phyloP scores from a whole-genome alignment of 495 filamentous ascomycete genomes.

The Jackrogersella minutella region DNA sequence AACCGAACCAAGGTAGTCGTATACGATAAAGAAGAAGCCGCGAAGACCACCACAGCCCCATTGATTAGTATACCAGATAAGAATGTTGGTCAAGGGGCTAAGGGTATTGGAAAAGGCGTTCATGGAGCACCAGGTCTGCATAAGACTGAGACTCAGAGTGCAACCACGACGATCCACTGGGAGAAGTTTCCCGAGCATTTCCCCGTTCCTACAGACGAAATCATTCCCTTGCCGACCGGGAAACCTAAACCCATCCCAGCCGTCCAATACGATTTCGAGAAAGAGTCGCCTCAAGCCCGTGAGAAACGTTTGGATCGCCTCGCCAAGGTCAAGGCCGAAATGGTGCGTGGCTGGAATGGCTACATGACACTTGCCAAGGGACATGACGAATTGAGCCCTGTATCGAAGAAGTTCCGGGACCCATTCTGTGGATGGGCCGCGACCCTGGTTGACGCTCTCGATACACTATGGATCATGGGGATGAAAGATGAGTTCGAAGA shows the following conservation, averaged over 20 bases:
- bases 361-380: constrained; percentile 86
- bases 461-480: constrained; percentile 97
- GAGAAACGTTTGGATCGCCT: constrained; percentile 69
- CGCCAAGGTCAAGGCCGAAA: constrained; percentile 76
- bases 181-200: constrained; percentile 73
- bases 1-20: constrained; percentile 46
- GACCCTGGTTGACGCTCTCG: constrained; percentile 90
- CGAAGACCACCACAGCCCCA: constrained; percentile 35
- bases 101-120: constrained; percentile 32
- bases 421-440: constrained; percentile 96
- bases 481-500: constrained; percentile 89
- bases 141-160: constrained; percentile 26
- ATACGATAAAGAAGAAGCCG: constrained; percentile 54
- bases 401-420: constrained; percentile 67
- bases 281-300: constrained; percentile 68
- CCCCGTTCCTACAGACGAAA: constrained; percentile 70
- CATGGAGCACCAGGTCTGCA: constrained; percentile 26
- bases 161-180: constrained; percentile 68
- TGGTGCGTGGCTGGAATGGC: constrained; percentile 80
- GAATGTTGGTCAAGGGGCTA: constrained; percentile 42
- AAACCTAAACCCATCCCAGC: constrained; percentile 72
- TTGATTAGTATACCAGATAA: constrained; percentile 51
- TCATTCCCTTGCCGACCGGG: constrained; percentile 80
- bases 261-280: constrained; percentile 75
- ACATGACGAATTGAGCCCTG: constrained; percentile 82